Percentiles rank a stretch among this genome's conserved stretches.
Conservation (phyloP, 148 eudicot genomes). For the Limonium bicolor region DNA sequence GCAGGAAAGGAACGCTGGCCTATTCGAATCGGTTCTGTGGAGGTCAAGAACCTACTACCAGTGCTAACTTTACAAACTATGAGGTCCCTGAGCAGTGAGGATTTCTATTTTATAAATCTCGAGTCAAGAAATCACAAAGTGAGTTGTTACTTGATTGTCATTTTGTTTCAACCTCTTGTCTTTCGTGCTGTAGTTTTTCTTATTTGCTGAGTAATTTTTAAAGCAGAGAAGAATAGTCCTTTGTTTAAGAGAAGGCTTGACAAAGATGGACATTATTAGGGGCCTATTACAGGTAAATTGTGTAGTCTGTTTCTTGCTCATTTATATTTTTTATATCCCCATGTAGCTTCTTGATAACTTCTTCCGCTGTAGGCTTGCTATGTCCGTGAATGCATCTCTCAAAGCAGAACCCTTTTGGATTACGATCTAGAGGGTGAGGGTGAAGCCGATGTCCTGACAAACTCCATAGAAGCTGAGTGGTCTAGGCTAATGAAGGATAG, state of each 20-base stretch:
- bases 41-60: conserved; percentile 30
- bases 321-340: neutral
- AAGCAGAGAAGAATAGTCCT: conserved; percentile 42
- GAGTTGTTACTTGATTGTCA: conserved; percentile 2
- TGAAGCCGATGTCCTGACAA: conserved; percentile 13
- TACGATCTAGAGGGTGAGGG: conserved; percentile 16
- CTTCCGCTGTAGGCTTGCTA: conserved; percentile 49
- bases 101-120: conserved; percentile 58
- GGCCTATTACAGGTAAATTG: conserved; percentile 65
- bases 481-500: conserved; percentile 23
- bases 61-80: conserved; percentile 31
- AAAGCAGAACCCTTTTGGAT: conserved; percentile 13
- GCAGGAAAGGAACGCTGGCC: conserved; percentile 42
- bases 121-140: conserved; percentile 36
- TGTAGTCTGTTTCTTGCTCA: neutral
- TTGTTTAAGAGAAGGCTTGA: conserved; percentile 67
- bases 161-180: neutral
- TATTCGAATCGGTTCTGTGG: conserved; percentile 52
- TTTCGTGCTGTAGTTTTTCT: conserved; percentile 1
- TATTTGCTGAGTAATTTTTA: neutral
- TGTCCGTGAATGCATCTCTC: conserved; percentile 30
- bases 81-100: conserved; percentile 43
- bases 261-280: conserved; percentile 36
- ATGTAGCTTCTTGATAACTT: neutral
- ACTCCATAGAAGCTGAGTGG: conserved; percentile 23